A percentile compares a stretch with the other conserved stretches of the same genome.
Conservation (phyloP, 2,329 filamentous ascomycete species). For the Colletotrichum sp. region DNA sequence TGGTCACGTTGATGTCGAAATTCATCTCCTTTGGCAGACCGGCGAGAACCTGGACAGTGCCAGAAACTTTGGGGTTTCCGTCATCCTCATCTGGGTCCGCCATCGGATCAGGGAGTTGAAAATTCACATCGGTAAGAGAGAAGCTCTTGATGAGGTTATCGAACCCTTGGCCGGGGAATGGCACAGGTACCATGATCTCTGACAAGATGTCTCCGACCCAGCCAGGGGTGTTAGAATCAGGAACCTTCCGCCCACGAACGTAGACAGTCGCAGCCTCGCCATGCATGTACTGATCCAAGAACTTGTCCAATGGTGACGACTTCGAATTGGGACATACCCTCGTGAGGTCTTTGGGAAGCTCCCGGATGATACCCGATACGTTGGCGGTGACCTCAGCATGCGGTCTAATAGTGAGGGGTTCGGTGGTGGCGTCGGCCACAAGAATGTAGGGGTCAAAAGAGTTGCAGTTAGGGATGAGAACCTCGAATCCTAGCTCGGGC, state of each 20-base stretch:
- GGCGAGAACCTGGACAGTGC: constrained; percentile 80
- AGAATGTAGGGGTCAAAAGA: constrained; percentile 75
- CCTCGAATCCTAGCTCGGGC: constrained; percentile 82
- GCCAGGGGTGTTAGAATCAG: constrained; percentile 70
- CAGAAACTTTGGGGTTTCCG: constrained; percentile 80
- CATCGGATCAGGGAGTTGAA: constrained; percentile 80
- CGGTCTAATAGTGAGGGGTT: constrained; percentile 70
- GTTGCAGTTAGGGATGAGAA: constrained; percentile 83
- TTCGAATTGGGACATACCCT: constrained; percentile 76
- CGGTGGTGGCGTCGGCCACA: constrained; percentile 78
- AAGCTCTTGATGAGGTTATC: constrained; percentile 89
- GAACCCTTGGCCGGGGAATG: constrained; percentile 82
- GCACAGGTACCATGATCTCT: constrained; percentile 82
- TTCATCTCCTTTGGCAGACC: constrained; percentile 86
- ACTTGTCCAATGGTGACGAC: constrained; percentile 82
- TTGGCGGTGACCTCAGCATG: constrained; percentile 70
- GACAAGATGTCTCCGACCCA: constrained; percentile 85
- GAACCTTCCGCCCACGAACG: constrained; percentile 77
- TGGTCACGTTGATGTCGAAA: constrained; percentile 79
- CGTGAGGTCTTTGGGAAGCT: constrained; percentile 76
- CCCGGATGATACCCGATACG: constrained; percentile 73
- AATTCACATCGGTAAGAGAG: constrained; percentile 83
- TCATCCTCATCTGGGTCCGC: constrained; percentile 76
- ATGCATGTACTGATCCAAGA: constrained; percentile 82
- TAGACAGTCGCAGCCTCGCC: constrained; percentile 81